Percentiles rank a stretch among this genome's conserved stretches.
These are phyloP conservation scores for Ganoderma boninense DNA, from an alignment of 1,284 basidiomycete genomes.

Conservation along the genomic window DNA sequence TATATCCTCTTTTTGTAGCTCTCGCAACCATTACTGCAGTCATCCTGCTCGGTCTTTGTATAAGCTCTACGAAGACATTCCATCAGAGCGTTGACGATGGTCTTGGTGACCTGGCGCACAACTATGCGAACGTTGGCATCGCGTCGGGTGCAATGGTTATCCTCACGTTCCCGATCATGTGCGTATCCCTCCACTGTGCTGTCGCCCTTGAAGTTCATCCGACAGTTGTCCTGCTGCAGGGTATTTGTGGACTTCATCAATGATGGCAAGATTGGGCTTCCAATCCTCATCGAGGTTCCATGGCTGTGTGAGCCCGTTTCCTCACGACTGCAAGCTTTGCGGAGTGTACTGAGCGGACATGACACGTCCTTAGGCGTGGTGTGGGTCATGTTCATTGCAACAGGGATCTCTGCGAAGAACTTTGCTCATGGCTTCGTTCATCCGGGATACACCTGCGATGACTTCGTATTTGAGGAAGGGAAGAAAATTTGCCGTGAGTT, in stretches of 20 bases:
- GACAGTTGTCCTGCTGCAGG: no score
- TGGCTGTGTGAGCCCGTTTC: constrained; percentile 1
- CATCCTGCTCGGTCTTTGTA: background rate
- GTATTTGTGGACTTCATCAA: constrained; percentile 4
- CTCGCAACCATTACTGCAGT: background rate
- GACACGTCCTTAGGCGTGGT: background rate
- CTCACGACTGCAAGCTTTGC: no score
- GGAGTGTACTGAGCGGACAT: no score
- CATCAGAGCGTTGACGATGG: background rate
- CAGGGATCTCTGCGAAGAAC: background rate
- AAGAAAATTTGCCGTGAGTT: background rate
- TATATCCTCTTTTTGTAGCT: background rate
- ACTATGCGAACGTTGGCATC: background rate
- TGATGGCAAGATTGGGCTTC: background rate
- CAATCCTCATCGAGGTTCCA: constrained; percentile 1
- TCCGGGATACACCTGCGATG: background rate
- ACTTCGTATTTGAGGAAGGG: background rate
- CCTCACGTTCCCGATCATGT: background rate
- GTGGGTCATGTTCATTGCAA: constrained; percentile 2
- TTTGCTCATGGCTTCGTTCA: background rate
- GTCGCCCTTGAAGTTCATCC: no score
- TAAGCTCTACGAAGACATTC: background rate
- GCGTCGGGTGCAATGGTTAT: background rate
- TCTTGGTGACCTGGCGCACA: background rate
- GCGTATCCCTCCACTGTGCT: background rate